These are phyloP conservation scores for Gymnopus androsaceus DNA, from an alignment of 1,284 basidiomycete species.

Conservation along the genomic window DNA sequence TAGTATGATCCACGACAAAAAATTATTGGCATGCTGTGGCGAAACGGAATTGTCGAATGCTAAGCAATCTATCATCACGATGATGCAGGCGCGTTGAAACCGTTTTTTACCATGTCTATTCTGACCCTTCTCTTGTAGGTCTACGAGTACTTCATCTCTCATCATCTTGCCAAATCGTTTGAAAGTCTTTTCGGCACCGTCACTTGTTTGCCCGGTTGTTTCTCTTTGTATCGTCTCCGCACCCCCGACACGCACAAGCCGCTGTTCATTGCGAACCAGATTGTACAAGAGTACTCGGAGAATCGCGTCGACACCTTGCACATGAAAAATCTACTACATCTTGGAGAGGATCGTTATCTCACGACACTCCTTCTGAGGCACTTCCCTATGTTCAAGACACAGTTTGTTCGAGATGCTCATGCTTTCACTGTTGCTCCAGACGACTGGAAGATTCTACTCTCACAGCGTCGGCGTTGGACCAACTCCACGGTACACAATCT, in stretches of 20 bases:
- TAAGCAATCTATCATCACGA: constrained; percentile 92
- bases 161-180: constrained; percentile 98
- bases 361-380: constrained; percentile 95
- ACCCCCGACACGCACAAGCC: constrained; percentile 94
- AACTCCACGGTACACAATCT: constrained; percentile 99
- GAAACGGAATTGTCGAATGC: constrained; percentile 90
- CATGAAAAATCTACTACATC: constrained; percentile 95
- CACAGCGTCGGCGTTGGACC: constrained; percentile 98
- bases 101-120: background rate
- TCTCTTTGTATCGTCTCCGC: constrained; percentile 91
- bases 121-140: constrained; percentile 47
- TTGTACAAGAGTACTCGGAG: constrained; percentile 93
- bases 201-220: constrained; percentile 97
- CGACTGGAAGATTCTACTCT: constrained; percentile 93
- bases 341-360: constrained; percentile 98
- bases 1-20: constrained; percentile 92
- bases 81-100: constrained; percentile 76
- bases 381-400: constrained; percentile 91
- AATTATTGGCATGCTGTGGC: constrained; percentile 90
- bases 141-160: constrained; percentile 98
- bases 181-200: constrained; percentile 96
- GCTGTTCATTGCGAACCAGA: constrained; percentile 83
- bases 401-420: constrained; percentile 92
- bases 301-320: constrained; percentile 96
- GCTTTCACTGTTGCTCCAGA: constrained; percentile 92